Base-by-base conservation (phyloP, 1,139 yeast genomes). In the Blastobotrys proliferans region DNA sequence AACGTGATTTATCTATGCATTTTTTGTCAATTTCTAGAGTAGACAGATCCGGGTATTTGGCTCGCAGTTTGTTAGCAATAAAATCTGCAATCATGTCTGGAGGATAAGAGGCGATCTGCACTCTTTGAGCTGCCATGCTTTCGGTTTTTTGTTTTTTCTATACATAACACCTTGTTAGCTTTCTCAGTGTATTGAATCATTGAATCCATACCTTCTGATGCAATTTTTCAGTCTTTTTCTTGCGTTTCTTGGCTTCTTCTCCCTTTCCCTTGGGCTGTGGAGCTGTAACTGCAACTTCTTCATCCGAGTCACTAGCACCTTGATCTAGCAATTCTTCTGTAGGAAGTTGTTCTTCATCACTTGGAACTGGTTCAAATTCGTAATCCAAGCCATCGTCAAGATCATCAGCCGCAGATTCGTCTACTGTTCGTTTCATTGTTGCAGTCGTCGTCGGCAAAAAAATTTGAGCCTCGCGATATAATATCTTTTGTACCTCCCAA, bases 361-460 rank as follows among this genome's bases (percentile, higher is more conserved):
- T 59, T 25, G 59, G 63, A 18, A 55, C 61, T n/a, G n/a, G n/a
- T 18, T 72, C 81, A 24, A 73, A 68, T 1, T 69, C 69, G 56
- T 79, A 80, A 13, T 68, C 81, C 35, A 82, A 69, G 1, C 84
- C 86, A 58, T 82, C 90, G 42, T 81, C 84, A 38, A 82, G 66
- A 48, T 80, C 87, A 56, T 83, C 90, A 6, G 62, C 73, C 9
- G 55, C 62, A 10, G 47, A 43, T 31, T 31, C 19, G 9, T 24
- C 26, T 24, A 24, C 10, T 24, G 11, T 26, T 16, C 29, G 14
- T 26, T 16, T 26, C 29, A 26, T 26, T 13, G 29, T 26, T 26
- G n/a, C n/a, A n/a, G n/a, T n/a, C n/a, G n/a, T n/a, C n/a, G n/a
- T 22, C 26, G 11, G 26, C 26, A 8, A 8, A 8, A 11, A 22